These are phyloP conservation scores for Saccharomycopsis hybrid DNA, from an alignment of 1,139 yeast genomes.

Conservation along the genomic window DNA sequence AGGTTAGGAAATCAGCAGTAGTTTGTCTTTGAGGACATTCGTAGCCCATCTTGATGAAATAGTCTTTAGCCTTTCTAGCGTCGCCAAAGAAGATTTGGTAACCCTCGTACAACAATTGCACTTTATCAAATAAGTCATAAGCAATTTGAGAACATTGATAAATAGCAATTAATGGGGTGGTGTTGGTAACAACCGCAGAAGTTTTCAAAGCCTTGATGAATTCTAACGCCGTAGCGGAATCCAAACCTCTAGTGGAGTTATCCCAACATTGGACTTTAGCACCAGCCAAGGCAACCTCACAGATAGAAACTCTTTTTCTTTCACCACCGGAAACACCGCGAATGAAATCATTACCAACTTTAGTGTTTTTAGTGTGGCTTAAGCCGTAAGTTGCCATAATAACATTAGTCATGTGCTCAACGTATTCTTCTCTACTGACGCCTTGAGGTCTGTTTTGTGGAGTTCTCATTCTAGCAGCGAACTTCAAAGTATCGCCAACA, in stretches of 20 bases:
- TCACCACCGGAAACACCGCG: conserved; percentile 87
- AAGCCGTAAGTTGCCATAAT: conserved; percentile 58
- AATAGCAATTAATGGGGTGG: conserved; percentile 57
- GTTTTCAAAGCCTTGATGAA: conserved; percentile 53
- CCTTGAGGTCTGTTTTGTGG: conserved; percentile 46
- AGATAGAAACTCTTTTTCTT: conserved; percentile 75
- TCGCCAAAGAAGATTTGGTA: conserved; percentile 72
- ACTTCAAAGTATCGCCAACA: conserved; percentile 52
- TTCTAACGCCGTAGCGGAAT: conserved; percentile 59
- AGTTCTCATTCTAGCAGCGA: conserved; percentile 48
- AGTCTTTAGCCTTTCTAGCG: conserved; percentile 49
- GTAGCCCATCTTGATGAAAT: conserved; percentile 63
- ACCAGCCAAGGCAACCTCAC: conserved; percentile 46
- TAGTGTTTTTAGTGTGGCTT: conserved; percentile 59
- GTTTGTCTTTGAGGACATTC: conserved; percentile 72
- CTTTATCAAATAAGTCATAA: conserved; percentile 63
- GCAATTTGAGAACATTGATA: conserved; percentile 67
- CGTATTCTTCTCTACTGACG: conserved; percentile 41
- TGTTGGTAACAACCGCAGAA: conserved; percentile 43
- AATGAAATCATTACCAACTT: conserved; percentile 64
- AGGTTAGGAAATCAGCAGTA: conserved; percentile 75
- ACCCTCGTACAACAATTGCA: conserved; percentile 67
- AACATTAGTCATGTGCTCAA: conserved; percentile 48
- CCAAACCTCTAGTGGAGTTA: conserved; percentile 56
- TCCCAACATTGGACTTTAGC: conserved; percentile 55